Evolutionary conservation across 306 rosid genomes (phyloP).

Genomic region (Ochetophila trinervis): DNA sequence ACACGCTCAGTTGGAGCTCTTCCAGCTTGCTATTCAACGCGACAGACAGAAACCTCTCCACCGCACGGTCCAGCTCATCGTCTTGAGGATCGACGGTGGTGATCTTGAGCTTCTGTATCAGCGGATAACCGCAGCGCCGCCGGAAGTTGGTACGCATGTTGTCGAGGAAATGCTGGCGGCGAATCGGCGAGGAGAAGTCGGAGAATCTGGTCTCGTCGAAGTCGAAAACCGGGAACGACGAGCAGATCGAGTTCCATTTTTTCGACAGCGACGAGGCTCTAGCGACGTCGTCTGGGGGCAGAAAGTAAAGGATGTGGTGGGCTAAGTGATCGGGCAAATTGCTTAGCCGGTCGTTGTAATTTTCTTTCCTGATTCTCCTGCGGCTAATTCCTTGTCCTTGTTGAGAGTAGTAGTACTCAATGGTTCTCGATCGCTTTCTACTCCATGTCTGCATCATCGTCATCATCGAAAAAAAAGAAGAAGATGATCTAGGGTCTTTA

Average conservation of each 20-base stretch:
- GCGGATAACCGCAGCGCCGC: not conserved
- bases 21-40: not conserved
- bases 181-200: too few relatives aligned
- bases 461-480: too few relatives aligned
- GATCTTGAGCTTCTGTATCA: not conserved
- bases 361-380: not conserved
- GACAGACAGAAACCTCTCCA: not conserved
- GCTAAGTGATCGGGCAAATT: not conserved
- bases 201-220: not conserved
- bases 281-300: not conserved
- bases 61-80: not conserved
- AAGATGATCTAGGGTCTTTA: too few relatives aligned
- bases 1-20: not conserved
- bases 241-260: slow-evolving; percentile 2
- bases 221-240: not conserved
- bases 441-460: not conserved
- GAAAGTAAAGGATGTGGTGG: not conserved
- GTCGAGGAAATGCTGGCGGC: not conserved
- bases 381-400: not conserved
- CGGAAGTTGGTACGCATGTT: not conserved
- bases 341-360: not conserved
- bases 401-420: too few relatives aligned
- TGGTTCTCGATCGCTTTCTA: not conserved
- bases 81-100: not conserved
- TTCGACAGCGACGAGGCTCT: not conserved